Base-by-base conservation (phyloP, 2,329 filamentous ascomycete species). In the Endoconidiophora polonica region DNA sequence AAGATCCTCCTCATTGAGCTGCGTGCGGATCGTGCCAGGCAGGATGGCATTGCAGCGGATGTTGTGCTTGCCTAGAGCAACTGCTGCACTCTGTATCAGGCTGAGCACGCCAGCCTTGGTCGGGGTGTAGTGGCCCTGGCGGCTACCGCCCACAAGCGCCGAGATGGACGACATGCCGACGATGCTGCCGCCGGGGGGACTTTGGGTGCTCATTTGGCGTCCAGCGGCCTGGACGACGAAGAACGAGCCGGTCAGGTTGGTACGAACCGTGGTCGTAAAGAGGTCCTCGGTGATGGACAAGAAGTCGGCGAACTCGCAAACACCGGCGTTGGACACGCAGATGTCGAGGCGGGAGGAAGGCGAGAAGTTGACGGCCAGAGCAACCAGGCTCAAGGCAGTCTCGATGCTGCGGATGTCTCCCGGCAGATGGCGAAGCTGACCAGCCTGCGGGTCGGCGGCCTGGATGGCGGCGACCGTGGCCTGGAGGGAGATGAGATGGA, bases 231-330 rank as follows among this genome's bases (percentile, higher is more conserved):
- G 87, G 20, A 83, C 81, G 36, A 84, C 74, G 67, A 87, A 88
- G 68, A 93, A 94, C n/a, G 86, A 83, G 42, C 87, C 87, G 57
- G 81, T 79, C 56, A 94, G 77, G 65, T 94, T 94, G 46, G 84
- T 90, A 37, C 74, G 69, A 39, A 93, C 69, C 2, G 86, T 93
- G 49, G 71, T 69, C 54, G 74, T 67, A 59, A 87, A 83, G 49
- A 93, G 77, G 51, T 81, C 74, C 1, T 78, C 73, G 7, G 77
- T 70, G 41, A 94, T 73, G 18, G 81, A 77, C 22, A 95, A 66
- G 60, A 95, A 93, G 56, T 93, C 84, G 52, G 82, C 81, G 65
- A 95, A 95, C 55, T 83, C 75, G 69, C 86, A 94, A 53, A 94
- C 75, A 5, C 87, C 87, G 3, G 87, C 87, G 66, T 94, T 94